phyloP scores from a whole-genome alignment of 257 asterid genomes.

The Solanum sitiens region DNA sequence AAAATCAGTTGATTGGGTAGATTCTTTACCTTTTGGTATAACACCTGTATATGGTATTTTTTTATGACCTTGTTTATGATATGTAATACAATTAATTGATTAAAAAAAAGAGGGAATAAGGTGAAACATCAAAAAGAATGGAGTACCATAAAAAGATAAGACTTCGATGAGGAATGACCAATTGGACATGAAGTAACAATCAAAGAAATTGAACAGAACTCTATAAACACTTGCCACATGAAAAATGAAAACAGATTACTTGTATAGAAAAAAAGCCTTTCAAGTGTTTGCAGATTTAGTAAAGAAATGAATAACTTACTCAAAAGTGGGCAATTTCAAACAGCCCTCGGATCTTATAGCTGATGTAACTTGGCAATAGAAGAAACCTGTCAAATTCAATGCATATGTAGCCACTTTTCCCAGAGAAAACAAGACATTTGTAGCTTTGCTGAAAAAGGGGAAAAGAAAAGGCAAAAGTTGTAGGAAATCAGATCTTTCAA shows the following conservation, averaged over 20 bases:
- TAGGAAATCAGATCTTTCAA: conserved; percentile 10
- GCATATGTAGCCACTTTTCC: conserved; percentile 93
- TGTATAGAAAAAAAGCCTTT: neutral
- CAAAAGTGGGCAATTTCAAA: conserved; percentile 37
- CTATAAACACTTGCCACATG: neutral
- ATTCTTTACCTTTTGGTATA: neutral
- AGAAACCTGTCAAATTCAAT: conserved; percentile 77
- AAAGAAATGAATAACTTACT: conserved; percentile 42
- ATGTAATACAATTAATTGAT: neutral
- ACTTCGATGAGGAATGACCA: neutral
- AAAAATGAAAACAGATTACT: neutral
- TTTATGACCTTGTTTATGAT: neutral
- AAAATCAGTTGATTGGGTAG: neutral
- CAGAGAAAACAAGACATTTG: conserved; percentile 69
- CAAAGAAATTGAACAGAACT: neutral
- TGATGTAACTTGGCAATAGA: conserved; percentile 62
- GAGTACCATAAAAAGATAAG: neutral
- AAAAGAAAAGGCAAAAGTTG: neutral
- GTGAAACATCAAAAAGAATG: neutral
- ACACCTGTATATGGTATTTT: neutral
- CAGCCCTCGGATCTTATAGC: conserved; percentile 39
- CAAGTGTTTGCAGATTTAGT: neutral
- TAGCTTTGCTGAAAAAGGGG: conserved; percentile 59
- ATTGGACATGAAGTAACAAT: neutral
- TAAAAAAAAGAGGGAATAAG: neutral